Conservation (phyloP, 1,284 basidiomycete genomes). For the Fomitopsis schrenkii region DNA sequence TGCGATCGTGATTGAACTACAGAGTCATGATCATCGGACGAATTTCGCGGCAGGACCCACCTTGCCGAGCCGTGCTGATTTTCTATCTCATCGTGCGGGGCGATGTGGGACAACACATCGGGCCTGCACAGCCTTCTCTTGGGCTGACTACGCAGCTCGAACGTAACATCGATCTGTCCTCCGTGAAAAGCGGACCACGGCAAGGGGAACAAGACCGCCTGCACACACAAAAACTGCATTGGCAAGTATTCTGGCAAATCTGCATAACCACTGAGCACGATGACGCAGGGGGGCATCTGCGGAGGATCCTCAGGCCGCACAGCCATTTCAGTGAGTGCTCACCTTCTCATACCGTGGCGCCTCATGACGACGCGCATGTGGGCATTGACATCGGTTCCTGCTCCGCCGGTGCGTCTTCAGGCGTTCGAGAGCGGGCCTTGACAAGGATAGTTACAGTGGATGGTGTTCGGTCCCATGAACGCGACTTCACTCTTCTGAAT, state of each 20-base stretch:
- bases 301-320: neutral
- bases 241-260: neutral
- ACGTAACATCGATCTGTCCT: neutral
- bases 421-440: neutral
- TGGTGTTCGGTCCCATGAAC: neutral
- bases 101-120: no score
- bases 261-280: neutral
- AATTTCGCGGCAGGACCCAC: neutral
- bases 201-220: neutral
- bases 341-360: neutral
- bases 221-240: neutral
- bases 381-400: neutral
- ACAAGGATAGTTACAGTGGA: neutral
- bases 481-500: neutral
- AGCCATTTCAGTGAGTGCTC: neutral
- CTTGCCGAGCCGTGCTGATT: neutral
- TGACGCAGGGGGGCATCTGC: neutral
- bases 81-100: neutral
- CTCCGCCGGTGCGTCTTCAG: neutral
- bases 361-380: neutral
- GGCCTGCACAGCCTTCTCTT: no score
- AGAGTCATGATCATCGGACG: neutral
- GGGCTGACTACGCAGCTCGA: no score
- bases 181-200: neutral
- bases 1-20: neutral